Percentiles rank a stretch among this genome's conserved stretches.
These are phyloP conservation scores for Komagataella phaffii DNA, from an alignment of 805 yeast species.

Conservation along the genomic window DNA sequence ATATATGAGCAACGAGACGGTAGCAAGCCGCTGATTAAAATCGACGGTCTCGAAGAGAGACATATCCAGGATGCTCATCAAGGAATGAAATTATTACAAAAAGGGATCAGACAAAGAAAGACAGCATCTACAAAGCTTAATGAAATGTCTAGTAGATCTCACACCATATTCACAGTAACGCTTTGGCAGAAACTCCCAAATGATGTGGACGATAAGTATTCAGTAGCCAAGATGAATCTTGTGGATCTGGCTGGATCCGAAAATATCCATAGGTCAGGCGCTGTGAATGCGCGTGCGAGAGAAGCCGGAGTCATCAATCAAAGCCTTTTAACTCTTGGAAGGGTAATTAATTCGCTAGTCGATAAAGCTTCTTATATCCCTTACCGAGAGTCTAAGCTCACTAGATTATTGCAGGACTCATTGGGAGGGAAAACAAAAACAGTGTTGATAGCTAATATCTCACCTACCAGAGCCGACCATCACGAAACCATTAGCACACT, in stretches of 20 bases:
- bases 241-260: conserved; percentile 96
- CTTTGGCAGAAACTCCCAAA: conserved; percentile 32
- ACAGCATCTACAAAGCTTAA: conserved; percentile 68
- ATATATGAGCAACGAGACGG: conserved; percentile 21
- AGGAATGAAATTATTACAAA: conserved; percentile 40
- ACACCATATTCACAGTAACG: conserved; percentile 58
- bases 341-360: conserved; percentile 69
- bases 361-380: conserved; percentile 64
- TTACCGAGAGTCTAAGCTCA: conserved; percentile 60
- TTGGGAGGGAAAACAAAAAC: conserved; percentile 84
- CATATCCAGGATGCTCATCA: conserved; percentile 38
- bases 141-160: conserved; percentile 63
- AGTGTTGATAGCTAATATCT: conserved; percentile 74
- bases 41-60: conserved; percentile 55
- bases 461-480: conserved; percentile 41
- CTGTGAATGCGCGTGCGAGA: conserved; percentile 70
- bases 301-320: conserved; percentile 93
- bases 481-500: conserved; percentile 40
- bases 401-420: conserved; percentile 64
- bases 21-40: conserved; percentile 22
- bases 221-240: conserved; percentile 33
- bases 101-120: conserved; percentile 46
- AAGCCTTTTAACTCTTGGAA: conserved; percentile 72
- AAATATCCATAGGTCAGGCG: conserved; percentile 79
- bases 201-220: conserved; percentile 16